Conservation (phyloP, 2,329 filamentous ascomycete genomes). For the Colletotrichum sp. region DNA sequence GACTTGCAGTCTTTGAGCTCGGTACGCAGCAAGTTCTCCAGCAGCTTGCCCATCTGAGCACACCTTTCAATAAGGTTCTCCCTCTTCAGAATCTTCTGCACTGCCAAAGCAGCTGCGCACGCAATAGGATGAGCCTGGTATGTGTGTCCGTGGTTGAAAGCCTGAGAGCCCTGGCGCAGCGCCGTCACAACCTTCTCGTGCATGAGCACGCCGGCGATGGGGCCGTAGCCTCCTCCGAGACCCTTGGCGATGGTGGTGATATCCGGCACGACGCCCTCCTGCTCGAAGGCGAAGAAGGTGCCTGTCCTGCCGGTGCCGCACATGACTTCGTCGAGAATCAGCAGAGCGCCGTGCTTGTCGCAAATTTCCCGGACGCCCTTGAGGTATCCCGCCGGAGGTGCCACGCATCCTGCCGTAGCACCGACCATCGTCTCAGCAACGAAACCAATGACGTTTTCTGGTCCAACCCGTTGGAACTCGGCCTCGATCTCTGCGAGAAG, state of each 20-base stretch:
- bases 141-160: conserved; percentile 28
- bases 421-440: conserved; percentile 55
- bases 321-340: conserved; percentile 71
- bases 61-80: conserved; percentile 38
- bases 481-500: conserved; percentile 50
- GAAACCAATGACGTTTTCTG: conserved; percentile 52
- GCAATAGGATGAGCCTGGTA: conserved; percentile 30
- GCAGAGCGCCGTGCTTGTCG: conserved; percentile 57
- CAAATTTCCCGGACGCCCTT: conserved; percentile 58
- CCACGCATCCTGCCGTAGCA: conserved; percentile 55
- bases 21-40: conserved; percentile 30
- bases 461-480: conserved; percentile 50
- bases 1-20: conserved; percentile 32
- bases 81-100: conserved; percentile 37
- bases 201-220: conserved; percentile 62
- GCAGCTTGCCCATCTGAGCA: conserved; percentile 30
- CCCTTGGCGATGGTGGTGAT: conserved; percentile 65
- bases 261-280: conserved; percentile 56
- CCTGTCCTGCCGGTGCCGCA: conserved; percentile 68
- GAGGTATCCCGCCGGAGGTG: conserved; percentile 58
- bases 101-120: conserved; percentile 30
- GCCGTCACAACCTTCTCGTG: conserved; percentile 52
- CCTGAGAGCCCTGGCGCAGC: conserved; percentile 49
- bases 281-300: conserved; percentile 67
- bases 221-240: conserved; percentile 60